phyloP scores from a whole-genome alignment of 345 rosid genomes.

The Trapa bicornis region DNA sequence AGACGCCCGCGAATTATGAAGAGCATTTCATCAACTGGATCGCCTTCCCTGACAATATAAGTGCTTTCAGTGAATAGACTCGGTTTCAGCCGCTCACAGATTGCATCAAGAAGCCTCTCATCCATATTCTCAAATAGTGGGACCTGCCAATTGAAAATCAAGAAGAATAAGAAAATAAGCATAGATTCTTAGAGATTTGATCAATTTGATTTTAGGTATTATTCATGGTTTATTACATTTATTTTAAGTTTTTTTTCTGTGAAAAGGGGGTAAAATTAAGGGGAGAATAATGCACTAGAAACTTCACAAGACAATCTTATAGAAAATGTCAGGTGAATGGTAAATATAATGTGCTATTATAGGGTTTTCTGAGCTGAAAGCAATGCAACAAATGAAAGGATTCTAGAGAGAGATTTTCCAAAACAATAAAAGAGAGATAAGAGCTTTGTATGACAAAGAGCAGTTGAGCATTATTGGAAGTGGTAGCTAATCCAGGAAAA shows the following conservation, averaged over 20 bases:
- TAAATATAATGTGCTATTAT: too few relatives aligned
- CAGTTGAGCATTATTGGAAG: background rate
- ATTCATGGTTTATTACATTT: background rate
- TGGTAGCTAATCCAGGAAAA: background rate
- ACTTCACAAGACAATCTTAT: too few relatives aligned
- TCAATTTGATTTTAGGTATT: background rate
- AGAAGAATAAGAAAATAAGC: background rate
- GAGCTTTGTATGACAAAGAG: too few relatives aligned
- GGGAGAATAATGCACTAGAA: too few relatives aligned
- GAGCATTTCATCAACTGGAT: conserved; percentile 96
- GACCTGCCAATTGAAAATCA: conserved; percentile 32
- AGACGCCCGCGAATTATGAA: conserved; percentile 93
- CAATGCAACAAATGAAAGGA: too few relatives aligned
- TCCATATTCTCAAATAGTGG: conserved; percentile 91
- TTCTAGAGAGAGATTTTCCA: too few relatives aligned
- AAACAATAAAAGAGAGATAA: too few relatives aligned
- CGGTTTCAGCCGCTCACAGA: conserved; percentile 87
- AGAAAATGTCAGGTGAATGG: too few relatives aligned
- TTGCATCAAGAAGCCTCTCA: conserved; percentile 89
- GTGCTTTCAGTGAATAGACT: conserved; percentile 65
- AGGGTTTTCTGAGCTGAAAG: too few relatives aligned
- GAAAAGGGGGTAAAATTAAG: too few relatives aligned
- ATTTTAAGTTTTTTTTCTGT: too few relatives aligned
- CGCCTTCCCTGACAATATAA: conserved; percentile 84
- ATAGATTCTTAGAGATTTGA: background rate